Percentiles rank a stretch among this genome's conserved stretches.
phyloP scores from a whole-genome alignment of 257 asterid genomes.

The Penstemon barbatus region DNA sequence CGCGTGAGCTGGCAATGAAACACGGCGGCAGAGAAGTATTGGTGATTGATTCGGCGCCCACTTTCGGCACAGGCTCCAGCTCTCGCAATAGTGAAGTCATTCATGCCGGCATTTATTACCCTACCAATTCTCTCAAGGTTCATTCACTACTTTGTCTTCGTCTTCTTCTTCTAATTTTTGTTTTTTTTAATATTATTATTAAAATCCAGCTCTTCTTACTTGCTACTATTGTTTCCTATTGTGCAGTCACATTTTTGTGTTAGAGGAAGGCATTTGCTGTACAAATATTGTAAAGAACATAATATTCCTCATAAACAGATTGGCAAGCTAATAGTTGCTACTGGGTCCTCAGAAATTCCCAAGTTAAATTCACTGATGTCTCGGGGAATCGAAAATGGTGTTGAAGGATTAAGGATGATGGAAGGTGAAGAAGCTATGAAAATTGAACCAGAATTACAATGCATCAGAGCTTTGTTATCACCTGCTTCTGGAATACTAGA shows the following conservation, averaged over 20 bases:
- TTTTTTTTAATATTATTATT: not conserved
- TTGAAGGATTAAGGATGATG: conserved; percentile 61
- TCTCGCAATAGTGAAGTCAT: conserved; percentile 94
- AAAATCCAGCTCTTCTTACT: not conserved
- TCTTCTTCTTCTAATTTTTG: too few relatives aligned
- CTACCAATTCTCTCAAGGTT: conserved; percentile 76
- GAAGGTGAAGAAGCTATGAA: conserved; percentile 58
- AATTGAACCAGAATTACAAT: conserved; percentile 67
- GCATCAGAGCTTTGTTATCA: conserved; percentile 69
- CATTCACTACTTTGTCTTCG: not conserved
- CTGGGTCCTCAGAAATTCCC: conserved; percentile 68
- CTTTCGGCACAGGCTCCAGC: conserved; percentile 75
- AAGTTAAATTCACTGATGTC: conserved; percentile 53
- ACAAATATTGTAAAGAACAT: conserved; percentile 62
- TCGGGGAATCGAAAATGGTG: conserved; percentile 70
- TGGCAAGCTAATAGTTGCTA: conserved; percentile 92
- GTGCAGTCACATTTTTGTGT: conserved; percentile 69
- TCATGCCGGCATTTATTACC: conserved; percentile 88
- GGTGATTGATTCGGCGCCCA: conserved; percentile 74
- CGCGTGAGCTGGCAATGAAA: conserved; percentile 72
- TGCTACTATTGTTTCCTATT: not conserved
- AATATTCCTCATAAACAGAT: conserved; percentile 68
- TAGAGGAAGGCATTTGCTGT: conserved; percentile 68
- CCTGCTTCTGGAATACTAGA: conserved; percentile 79
- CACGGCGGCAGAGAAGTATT: conserved; percentile 67